Percentiles rank a stretch among this genome's conserved stretches.
Evolutionary conservation across 164 flowering plant species (phyloP).

Genomic region (Vitis labrusca): DNA sequence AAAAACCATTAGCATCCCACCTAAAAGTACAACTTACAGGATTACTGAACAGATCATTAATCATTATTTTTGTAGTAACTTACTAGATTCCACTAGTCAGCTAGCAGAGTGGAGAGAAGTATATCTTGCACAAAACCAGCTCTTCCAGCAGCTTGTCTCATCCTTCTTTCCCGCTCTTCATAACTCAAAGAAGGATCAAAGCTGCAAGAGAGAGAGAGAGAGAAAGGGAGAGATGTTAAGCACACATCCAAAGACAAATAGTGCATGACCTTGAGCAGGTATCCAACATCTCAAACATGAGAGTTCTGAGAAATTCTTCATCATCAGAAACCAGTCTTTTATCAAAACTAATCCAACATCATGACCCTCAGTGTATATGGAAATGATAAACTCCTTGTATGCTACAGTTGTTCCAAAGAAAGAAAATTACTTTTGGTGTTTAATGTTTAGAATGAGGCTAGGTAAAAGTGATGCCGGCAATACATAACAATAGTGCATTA

Average conservation of each 20-base stretch:
- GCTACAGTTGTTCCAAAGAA: too few relatives aligned
- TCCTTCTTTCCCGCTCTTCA: slow-evolving; percentile 77
- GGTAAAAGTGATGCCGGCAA: neutral
- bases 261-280: too few relatives aligned
- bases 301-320: too few relatives aligned
- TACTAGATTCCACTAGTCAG: slow-evolving; percentile 34
- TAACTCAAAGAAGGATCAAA: slow-evolving; percentile 64
- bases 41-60: slow-evolving; percentile 10
- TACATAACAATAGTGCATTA: neutral
- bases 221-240: neutral
- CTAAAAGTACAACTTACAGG: slow-evolving; percentile 15
- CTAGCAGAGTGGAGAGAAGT: slow-evolving; percentile 57
- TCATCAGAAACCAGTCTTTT: too few relatives aligned
- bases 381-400: too few relatives aligned
- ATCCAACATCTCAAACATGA: too few relatives aligned
- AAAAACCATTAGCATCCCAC: slow-evolving; percentile 12
- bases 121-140: slow-evolving; percentile 77
- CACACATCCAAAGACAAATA: neutral
- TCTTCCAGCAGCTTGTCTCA: slow-evolving; percentile 64
- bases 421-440: neutral
- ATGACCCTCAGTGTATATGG: too few relatives aligned
- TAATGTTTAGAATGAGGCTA: neutral
- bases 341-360: too few relatives aligned
- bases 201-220: slow-evolving; percentile 41
- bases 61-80: slow-evolving; percentile 13